These are phyloP conservation scores for Saccharomyces hybrid DNA, from an alignment of 1,139 yeast genomes.

Conservation along the genomic window DNA sequence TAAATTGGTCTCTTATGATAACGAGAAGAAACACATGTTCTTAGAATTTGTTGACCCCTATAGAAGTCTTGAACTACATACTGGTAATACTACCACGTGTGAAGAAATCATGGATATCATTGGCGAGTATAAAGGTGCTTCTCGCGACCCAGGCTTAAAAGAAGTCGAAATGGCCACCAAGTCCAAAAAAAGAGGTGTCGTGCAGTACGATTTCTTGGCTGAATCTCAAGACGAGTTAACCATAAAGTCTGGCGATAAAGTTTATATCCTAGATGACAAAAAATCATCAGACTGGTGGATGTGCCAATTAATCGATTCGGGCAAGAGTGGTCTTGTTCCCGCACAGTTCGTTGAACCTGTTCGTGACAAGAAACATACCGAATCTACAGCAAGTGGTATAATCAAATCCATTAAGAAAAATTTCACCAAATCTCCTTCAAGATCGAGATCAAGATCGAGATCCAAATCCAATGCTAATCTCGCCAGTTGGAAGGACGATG, in stretches of 20 bases:
- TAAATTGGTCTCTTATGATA: constrained; percentile 63
- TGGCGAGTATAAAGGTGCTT: constrained; percentile 84
- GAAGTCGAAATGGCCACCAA: constrained; percentile 78
- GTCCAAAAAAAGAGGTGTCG: constrained; percentile 61
- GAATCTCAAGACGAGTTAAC: constrained; percentile 80
- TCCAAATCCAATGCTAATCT: constrained; percentile 8
- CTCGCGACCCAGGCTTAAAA: constrained; percentile 61
- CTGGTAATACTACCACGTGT: constrained; percentile 82
- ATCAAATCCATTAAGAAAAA: constrained; percentile 21
- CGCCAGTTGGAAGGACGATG: constrained; percentile 7
- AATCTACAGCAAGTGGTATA: constrained; percentile 20
- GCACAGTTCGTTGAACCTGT: constrained; percentile 69
- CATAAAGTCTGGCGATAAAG: constrained; percentile 72
- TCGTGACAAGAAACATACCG: constrained; percentile 19
- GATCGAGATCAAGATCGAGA: constrained; percentile 4
- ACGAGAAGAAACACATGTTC: constrained; percentile 90
- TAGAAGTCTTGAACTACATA: constrained; percentile 76
- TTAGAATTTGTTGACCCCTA: constrained; percentile 77
- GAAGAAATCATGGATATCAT: constrained; percentile 70
- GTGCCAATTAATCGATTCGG: constrained; percentile 61
- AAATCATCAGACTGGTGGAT: constrained; percentile 95
- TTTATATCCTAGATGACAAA: constrained; percentile 66
- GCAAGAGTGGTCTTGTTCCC: constrained; percentile 84
- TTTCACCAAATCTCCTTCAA: constrained; percentile 18
- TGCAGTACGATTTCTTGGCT: constrained; percentile 77